These are phyloP conservation scores for Pseudocercospora ulei DNA, from an alignment of 2,329 filamentous ascomycete species.

Conservation along the genomic window DNA sequence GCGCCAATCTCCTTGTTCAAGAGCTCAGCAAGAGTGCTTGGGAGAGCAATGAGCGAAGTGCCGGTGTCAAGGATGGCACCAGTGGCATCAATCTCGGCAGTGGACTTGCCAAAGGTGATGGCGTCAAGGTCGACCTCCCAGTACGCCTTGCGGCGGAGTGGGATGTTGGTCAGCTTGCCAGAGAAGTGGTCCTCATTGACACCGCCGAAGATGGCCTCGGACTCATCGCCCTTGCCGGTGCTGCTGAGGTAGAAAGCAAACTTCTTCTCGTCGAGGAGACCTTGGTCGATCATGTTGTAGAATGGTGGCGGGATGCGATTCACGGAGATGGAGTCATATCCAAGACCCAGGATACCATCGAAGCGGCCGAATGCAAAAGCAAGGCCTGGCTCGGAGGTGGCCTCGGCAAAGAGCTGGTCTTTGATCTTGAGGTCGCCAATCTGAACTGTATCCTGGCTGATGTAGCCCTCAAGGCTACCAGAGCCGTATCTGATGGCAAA, in stretches of 20 bases:
- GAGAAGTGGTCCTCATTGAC: constrained; percentile 70
- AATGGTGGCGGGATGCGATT: constrained; percentile 91
- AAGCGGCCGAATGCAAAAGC: constrained; percentile 97
- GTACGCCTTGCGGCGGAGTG: constrained; percentile 95
- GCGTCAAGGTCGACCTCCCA: constrained; percentile 97
- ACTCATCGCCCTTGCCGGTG: constrained; percentile 60
- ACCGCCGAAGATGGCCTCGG: constrained; percentile 83
- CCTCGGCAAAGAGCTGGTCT: constrained; percentile 90
- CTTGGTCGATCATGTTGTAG: constrained; percentile 89
- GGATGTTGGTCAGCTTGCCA: constrained; percentile 85
- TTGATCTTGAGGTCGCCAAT: constrained; percentile 87
- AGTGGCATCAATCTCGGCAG: constrained; percentile 82
- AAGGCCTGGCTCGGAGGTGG: constrained; percentile 86
- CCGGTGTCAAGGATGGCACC: constrained; percentile 97
- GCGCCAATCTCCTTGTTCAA: constrained; percentile 95
- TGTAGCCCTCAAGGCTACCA: constrained; percentile 82
- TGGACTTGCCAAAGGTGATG: constrained; percentile 77
- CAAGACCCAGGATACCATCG: constrained; percentile 90
- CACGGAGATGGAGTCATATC: constrained; percentile 93
- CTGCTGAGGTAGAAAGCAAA: constrained; percentile 94
- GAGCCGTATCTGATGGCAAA: constrained; percentile 96
- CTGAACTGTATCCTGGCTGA: constrained; percentile 74
- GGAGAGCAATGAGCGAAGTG: constrained; percentile 93
- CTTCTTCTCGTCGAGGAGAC: constrained; percentile 77
- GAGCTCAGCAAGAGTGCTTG: constrained; percentile 81